Evolutionary conservation across 2,329 filamentous ascomycete genomes (phyloP).

Genomic region (Gliomastix tumulicola): DNA sequence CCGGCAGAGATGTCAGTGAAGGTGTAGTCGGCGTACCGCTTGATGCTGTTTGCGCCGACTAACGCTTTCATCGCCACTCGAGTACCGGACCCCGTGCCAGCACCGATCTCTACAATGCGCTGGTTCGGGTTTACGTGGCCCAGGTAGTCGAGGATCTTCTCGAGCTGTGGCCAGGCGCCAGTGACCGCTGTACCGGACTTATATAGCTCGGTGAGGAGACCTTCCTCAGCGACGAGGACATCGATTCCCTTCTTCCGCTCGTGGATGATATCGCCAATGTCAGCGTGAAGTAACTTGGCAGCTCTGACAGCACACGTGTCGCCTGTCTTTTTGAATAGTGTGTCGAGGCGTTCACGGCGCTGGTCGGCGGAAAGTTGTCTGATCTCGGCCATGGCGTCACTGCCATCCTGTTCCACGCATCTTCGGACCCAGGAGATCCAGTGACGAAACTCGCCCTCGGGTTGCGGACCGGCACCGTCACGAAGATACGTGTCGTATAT

Average conservation of each 20-base stretch:
- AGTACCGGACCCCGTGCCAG: constrained; percentile 32
- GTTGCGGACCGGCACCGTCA: background rate
- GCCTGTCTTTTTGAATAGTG: background rate
- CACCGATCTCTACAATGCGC: constrained; percentile 28
- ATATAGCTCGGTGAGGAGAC: background rate
- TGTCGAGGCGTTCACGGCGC: background rate
- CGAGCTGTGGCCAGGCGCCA: background rate
- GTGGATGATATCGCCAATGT: background rate
- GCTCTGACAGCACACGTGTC: background rate
- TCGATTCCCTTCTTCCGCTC: background rate
- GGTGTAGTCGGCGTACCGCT: constrained; percentile 24
- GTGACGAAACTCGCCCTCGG: too few relatives aligned
- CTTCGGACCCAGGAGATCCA: background rate
- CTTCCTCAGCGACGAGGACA: background rate
- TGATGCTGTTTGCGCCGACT: constrained; percentile 7
- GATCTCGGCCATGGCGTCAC: background rate
- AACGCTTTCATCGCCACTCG: constrained; percentile 21
- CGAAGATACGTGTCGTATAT: background rate
- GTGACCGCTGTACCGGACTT: background rate
- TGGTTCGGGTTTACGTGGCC: background rate
- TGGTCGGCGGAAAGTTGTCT: background rate
- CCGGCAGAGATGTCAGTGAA: constrained; percentile 27
- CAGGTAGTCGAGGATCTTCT: background rate
- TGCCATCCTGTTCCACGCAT: background rate
- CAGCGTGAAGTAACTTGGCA: background rate